Percentiles rank a stretch among this genome's conserved stretches.
These are phyloP conservation scores for Ascodesmis nigricans DNA, from an alignment of 495 filamentous ascomycete genomes.

Conservation along the genomic window DNA sequence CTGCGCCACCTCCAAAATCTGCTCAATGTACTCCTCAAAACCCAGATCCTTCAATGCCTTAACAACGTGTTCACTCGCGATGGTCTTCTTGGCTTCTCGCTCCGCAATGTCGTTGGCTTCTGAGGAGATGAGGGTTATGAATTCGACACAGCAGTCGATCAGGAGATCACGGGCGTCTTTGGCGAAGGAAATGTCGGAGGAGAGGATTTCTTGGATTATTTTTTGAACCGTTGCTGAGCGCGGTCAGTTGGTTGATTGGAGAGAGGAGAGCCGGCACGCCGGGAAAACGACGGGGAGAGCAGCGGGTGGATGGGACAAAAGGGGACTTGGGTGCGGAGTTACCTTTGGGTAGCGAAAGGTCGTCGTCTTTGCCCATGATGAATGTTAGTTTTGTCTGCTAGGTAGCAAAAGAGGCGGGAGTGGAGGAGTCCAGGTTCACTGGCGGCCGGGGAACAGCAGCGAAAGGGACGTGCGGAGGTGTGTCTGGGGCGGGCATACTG, in stretches of 20 bases:
- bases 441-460: not conserved
- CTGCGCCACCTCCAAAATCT: slow-evolving; percentile 66
- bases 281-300: not conserved
- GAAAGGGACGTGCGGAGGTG: slow-evolving; percentile 3
- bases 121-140: slow-evolving; percentile 89
- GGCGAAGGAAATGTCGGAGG: slow-evolving; percentile 52
- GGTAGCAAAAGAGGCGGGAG: slow-evolving; percentile 1
- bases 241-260: not conserved
- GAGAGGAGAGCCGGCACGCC: not conserved
- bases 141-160: slow-evolving; percentile 97
- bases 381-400: slow-evolving; percentile 1
- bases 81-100: slow-evolving; percentile 96
- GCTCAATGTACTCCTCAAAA: slow-evolving; percentile 70
- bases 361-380: slow-evolving; percentile 50
- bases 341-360: slow-evolving; percentile 90
- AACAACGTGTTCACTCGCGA: slow-evolving; percentile 88
- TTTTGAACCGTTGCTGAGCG: slow-evolving; percentile 78
- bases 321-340: slow-evolving; percentile 8
- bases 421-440: slow-evolving; percentile 13
- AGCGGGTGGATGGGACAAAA: not conserved
- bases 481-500: slow-evolving; percentile 29
- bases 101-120: slow-evolving; percentile 98
- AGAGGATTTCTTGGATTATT: slow-evolving; percentile 85
- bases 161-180: slow-evolving; percentile 87
- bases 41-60: slow-evolving; percentile 76